Evolutionary conservation across 176 grass and related monocot genomes (phyloP), one percentile per base, ranked within the genome.

Genomic region (Aegilops longissima): DNA sequence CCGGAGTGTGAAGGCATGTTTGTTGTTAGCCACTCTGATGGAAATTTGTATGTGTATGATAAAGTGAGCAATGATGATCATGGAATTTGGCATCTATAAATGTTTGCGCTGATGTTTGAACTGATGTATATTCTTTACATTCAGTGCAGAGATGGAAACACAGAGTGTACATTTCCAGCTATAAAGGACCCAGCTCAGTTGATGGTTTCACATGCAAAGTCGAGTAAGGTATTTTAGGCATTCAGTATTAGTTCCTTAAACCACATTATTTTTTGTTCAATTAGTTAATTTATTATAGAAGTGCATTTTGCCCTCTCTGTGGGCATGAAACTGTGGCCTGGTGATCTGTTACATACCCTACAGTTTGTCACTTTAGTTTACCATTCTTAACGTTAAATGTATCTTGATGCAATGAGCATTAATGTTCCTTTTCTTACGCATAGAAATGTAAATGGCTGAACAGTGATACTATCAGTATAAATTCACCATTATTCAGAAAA

Each of bases 31-130:
- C 90, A 99, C 89, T 86, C 94, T 74, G 97, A 99, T 93, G 97
- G 97, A 80, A 99, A 94, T 88, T 67, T 99, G 54, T 99, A 93
- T 84, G 85, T 94, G 34, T 99, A 99, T 93, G 97, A 99, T 90
- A 99, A 96, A 90, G 97, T 97, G 77, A 89, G 92, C 54, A 52
- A 82, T 82, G 35, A 20, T 83, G 33, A 21, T 83, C 66, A 80
- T 51, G 44, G 6, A 70, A 73, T 73, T 76, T 58, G 59, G 2
- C 64, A 76, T 70, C 39, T 61, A 44, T 79, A 73, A 27, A 33
- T 64, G 25, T 86, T 17, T 58, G 23, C 34, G 47, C 29, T 78
- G 24, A 68, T 87, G 27, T 80, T 75, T 84, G 51, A 88, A 80
- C 79, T 84, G 86, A 52, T 36, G 0, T 85, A 63, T 61, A 6